These are phyloP conservation scores for Vanilla planifolia DNA, from an alignment of 106 monocot genomes.

Conservation along the genomic window DNA sequence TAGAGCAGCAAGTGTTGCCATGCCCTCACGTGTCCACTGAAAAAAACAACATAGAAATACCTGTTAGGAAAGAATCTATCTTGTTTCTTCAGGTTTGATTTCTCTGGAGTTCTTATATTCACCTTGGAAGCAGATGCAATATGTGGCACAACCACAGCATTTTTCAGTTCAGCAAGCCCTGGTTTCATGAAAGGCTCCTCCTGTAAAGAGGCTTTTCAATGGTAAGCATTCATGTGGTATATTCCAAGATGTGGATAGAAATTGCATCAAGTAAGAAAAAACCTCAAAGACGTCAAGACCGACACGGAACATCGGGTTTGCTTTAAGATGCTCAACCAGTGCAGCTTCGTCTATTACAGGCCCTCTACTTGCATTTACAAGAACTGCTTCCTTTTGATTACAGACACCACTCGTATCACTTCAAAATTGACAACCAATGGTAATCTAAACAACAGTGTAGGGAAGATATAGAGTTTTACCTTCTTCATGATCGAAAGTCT, in stretches of 20 bases:
- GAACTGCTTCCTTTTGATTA: slow-evolving; percentile 73
- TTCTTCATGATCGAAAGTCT: slow-evolving; percentile 92
- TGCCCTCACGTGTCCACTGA: slow-evolving; percentile 99
- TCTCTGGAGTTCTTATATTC: slow-evolving; percentile 3
- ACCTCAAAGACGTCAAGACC: slow-evolving; percentile 98
- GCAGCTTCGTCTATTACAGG: slow-evolving; percentile 93
- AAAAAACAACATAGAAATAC: neutral
- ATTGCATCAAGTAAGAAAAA: neutral
- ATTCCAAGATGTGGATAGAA: neutral
- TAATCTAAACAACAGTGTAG: too few species aligned
- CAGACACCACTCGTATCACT: too few species aligned
- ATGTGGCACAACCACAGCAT: slow-evolving; percentile 85
- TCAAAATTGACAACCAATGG: too few species aligned
- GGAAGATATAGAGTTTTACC: slow-evolving; percentile 31
- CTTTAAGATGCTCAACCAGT: slow-evolving; percentile 91
- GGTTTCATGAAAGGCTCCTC: slow-evolving; percentile 99
- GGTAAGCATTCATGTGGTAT: neutral
- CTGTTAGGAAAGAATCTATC: neutral
- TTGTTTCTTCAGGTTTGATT: neutral
- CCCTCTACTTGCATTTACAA: slow-evolving; percentile 88
- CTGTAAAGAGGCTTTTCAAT: slow-evolving; percentile 25
- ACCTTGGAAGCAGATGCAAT: slow-evolving; percentile 99
- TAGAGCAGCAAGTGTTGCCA: slow-evolving; percentile 93
- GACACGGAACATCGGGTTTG: slow-evolving; percentile 93
- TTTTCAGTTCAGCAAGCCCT: slow-evolving; percentile 88